Conservation (phyloP, 2,329 filamentous ascomycete species). For the Diplocarpon mali region DNA sequence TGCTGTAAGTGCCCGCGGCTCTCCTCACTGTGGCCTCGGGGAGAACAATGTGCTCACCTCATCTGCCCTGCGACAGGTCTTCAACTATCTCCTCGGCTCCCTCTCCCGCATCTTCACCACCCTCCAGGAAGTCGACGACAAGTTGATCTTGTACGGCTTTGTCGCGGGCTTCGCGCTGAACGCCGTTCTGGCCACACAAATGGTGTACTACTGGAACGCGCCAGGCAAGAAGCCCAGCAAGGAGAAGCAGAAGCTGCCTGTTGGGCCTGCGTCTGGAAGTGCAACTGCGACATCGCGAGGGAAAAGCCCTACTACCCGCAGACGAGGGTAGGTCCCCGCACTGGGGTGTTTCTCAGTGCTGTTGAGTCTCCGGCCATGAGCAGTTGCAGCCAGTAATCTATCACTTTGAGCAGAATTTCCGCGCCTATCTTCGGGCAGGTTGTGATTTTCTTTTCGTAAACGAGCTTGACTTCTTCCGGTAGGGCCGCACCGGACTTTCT, state of each 20-base stretch:
- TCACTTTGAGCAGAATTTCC: not conserved
- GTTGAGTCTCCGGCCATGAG: constrained; percentile 17
- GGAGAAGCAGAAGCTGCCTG: constrained; percentile 28
- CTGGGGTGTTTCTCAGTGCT: constrained; percentile 1
- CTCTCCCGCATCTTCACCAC: constrained; percentile 96
- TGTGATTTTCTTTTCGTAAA: not conserved
- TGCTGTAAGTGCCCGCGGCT: constrained; percentile 49
- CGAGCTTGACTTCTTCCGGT: no score
- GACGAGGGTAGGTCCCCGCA: constrained; percentile 19
- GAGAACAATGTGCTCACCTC: no score
- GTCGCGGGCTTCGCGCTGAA: constrained; percentile 87
- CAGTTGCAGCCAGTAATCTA: constrained; percentile 16
- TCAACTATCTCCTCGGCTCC: constrained; percentile 93
- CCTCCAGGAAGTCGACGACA: constrained; percentile 92
- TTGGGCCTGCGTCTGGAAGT: constrained; percentile 9
- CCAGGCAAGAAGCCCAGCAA: constrained; percentile 38
- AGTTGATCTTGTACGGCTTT: constrained; percentile 91
- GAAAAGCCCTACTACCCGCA: constrained; percentile 25
- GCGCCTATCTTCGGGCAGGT: not conserved
- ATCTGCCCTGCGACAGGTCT: constrained; percentile 53
- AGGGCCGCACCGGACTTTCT: no score
- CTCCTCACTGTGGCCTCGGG: no score
- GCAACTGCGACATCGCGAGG: constrained; percentile 18
- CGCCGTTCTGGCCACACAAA: constrained; percentile 73
- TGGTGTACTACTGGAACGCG: constrained; percentile 93